Percentiles rank a stretch among this genome's conserved stretches.
phyloP scores from a whole-genome alignment of 2,329 filamentous ascomycete species.

The Biscogniauxia marginata region DNA sequence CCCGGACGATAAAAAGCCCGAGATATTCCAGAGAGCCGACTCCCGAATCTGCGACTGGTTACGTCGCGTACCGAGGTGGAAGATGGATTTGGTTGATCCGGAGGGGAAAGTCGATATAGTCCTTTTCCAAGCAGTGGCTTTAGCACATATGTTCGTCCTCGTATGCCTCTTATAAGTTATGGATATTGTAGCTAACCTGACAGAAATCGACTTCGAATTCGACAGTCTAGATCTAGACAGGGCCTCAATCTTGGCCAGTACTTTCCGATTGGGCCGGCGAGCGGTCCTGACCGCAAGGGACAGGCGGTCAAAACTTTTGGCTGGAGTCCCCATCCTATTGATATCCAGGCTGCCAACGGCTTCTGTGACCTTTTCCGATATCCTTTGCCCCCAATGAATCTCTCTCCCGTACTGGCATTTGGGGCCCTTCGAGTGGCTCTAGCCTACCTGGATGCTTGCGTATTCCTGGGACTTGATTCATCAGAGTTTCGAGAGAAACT shows the following conservation, averaged over 20 bases:
- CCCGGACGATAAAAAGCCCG: conserved; percentile 22
- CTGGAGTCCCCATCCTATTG: conserved; percentile 30
- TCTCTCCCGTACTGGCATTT: conserved; percentile 26
- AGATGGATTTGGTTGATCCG: conserved; percentile 37
- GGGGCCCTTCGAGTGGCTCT: conserved; percentile 27
- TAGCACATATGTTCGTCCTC: conserved; percentile 36
- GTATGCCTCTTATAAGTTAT: not conserved
- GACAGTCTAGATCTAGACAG: conserved; percentile 25
- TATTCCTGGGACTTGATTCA: conserved; percentile 34
- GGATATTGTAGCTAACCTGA: not conserved
- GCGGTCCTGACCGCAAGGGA: conserved; percentile 27
- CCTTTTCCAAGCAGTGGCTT: conserved; percentile 36
- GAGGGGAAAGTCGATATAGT: conserved; percentile 38
- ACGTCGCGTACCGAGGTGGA: conserved; percentile 38
- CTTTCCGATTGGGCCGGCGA: conserved; percentile 28
- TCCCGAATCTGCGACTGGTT: conserved; percentile 39
- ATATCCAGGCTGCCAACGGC: conserved; percentile 33
- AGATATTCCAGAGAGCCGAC: conserved; percentile 34
- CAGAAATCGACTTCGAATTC: conserved; percentile 30
- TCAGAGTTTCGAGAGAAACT: conserved; percentile 33
- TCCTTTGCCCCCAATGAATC: conserved; percentile 29
- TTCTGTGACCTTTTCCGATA: conserved; percentile 33
- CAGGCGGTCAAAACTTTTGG: conserved; percentile 29
- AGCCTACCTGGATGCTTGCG: conserved; percentile 34
- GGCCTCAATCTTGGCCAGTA: conserved; percentile 31